Evolutionary conservation across 805 yeast species (phyloP), one percentile per base, ranked within the genome.

Genomic region (Teunomyces stri): DNA sequence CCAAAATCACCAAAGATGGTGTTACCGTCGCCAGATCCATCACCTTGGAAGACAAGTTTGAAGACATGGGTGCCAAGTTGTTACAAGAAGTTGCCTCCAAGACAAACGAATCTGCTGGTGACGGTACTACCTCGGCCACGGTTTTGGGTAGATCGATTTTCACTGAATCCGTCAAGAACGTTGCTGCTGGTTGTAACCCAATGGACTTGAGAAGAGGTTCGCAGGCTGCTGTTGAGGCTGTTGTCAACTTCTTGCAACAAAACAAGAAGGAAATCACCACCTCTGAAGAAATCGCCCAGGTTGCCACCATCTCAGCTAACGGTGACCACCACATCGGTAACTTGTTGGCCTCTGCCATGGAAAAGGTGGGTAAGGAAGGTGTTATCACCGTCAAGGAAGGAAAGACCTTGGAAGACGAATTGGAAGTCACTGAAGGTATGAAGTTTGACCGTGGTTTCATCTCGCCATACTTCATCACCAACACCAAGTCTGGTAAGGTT

Each of bases 1-100:
- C 99, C 60, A 92, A 92, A 78, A 92, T 92, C 79, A 92, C 99
- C 72, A 92, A 92, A 76, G 99, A 92, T 69, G 99, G 99, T 81
- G 97, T 90, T 44, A 89, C 98, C 41, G 97, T 92, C 50, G 99
- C 99, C 52, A 82, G 79, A 63, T 84, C 95, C 46, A 82, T 92
- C 60, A 80, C 81, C 36, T 75, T 94, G 57, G 75, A 85, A 66
- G 95, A 94, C 76, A 89, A 85, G 70, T 92, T 91, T 62, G 98
- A 92, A 76, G 92, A 92, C 73, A 78, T 94, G 78, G 99, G 99
- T 51, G 97, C 97, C 48, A 89, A 88, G 75, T 79, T 92, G 56
- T 75, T 92, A 62, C 97, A 91, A 74, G 98, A 94, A 67, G 97
- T 94, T 50, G 97, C 98, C 37, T 84, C 95, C 59, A 92, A 88